Conservation (phyloP, 108 stramenopile genomes). For the Nitzschia palea region DNA sequence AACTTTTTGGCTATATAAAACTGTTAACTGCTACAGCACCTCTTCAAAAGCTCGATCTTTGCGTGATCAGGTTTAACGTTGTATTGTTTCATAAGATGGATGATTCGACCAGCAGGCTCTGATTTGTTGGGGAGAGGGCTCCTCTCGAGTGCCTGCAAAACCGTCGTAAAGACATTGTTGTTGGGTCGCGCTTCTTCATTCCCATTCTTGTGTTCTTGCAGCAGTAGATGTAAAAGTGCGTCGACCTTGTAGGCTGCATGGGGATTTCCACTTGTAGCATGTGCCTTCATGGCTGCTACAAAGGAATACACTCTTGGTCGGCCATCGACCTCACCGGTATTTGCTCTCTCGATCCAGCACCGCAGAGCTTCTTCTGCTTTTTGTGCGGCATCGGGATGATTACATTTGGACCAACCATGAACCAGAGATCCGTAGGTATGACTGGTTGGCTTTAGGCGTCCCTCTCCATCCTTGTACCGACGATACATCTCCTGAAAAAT, state of each 20-base stretch:
- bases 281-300: slow-evolving; percentile 23
- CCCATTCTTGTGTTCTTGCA: slow-evolving; percentile 16
- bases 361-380: slow-evolving; percentile 31
- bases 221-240: slow-evolving; percentile 16
- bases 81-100: slow-evolving; percentile 26
- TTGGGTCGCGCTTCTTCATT: slow-evolving; percentile 19
- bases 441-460: slow-evolving; percentile 48
- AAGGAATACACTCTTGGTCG: slow-evolving; percentile 22
- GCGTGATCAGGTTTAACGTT: slow-evolving; percentile 13
- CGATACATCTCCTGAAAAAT: slow-evolving; percentile 44
- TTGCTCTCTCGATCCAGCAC: slow-evolving; percentile 14
- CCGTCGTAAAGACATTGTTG: slow-evolving; percentile 11
- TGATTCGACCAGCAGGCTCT: slow-evolving; percentile 15
- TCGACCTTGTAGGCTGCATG: slow-evolving; percentile 46
- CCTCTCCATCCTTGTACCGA: slow-evolving; percentile 31
- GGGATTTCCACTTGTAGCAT: slow-evolving; percentile 45
- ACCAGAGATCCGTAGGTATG: slow-evolving; percentile 68
- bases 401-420: slow-evolving; percentile 61
- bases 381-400: slow-evolving; percentile 40
- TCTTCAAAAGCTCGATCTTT: slow-evolving; percentile 13
- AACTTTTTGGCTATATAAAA: too few species aligned
- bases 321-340: background rate
- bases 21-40: slow-evolving; percentile 10
- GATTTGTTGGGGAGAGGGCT: slow-evolving; percentile 22
- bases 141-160: slow-evolving; percentile 15